phyloP scores from a whole-genome alignment of 2,329 filamentous ascomycete genomes.

The Colletotrichum liriopes region DNA sequence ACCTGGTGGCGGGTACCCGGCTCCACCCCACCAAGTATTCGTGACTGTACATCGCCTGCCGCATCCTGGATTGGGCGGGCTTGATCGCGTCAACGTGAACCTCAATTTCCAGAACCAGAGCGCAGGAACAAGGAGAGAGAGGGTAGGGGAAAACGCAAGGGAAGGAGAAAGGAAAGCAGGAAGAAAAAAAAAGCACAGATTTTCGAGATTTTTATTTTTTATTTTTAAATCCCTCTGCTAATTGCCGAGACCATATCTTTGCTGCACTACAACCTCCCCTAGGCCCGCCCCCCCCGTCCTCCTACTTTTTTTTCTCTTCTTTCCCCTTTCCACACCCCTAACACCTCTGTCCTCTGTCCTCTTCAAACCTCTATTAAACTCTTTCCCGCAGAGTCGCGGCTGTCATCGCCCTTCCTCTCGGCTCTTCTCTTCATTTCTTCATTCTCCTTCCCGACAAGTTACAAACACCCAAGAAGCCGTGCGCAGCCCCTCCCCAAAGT shows the following conservation, averaged over 20 bases:
- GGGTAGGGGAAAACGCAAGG: conserved; percentile 4
- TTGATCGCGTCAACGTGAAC: conserved; percentile 42
- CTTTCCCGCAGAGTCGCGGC: conserved; percentile 13
- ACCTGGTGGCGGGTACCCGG: conserved; percentile 14
- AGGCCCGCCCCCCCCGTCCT: conserved; percentile 21
- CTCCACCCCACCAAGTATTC: conserved; percentile 22
- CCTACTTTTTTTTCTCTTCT: conserved; percentile 21
- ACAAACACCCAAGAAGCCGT: conserved; percentile 24
- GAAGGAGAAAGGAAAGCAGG: not conserved
- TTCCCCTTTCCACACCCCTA: conserved; percentile 20
- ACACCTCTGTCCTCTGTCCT: conserved; percentile 6
- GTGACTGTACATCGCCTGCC: conserved; percentile 33
- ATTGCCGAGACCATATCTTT: conserved; percentile 33
- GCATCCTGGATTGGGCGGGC: conserved; percentile 37
- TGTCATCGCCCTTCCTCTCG: not conserved
- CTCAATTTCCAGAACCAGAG: conserved; percentile 41
- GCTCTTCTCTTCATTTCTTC: conserved; percentile 26
- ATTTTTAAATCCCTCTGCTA: conserved; percentile 7
- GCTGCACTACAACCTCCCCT: conserved; percentile 24
- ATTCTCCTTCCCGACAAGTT: conserved; percentile 21
- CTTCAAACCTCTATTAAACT: conserved; percentile 31
- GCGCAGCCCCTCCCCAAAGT: conserved; percentile 23
- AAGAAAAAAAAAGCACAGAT: not conserved
- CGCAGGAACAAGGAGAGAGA: conserved; percentile 11
- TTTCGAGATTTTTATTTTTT: conserved; percentile 8